Conservation (phyloP, 2,329 filamentous ascomycete genomes). For the Dendrostoma leiphaemia region DNA sequence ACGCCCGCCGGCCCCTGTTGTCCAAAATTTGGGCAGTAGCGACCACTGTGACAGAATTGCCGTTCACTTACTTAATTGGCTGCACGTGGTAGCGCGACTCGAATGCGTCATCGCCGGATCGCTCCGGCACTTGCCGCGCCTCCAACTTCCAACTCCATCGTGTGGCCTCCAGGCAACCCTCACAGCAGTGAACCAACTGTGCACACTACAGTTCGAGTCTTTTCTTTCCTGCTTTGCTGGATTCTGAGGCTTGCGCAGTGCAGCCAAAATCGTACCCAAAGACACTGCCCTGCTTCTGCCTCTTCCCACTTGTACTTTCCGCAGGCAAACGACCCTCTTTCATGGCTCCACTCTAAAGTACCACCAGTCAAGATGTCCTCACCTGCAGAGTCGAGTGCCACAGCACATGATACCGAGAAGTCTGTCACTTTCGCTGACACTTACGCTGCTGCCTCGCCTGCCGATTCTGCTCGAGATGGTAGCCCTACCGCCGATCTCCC, state of each 20-base stretch:
- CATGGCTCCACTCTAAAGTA: not conserved
- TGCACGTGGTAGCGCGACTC: not conserved
- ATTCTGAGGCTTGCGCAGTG: no score
- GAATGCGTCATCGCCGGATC: not conserved
- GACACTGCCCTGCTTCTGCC: not conserved
- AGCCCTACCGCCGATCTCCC: conserved; percentile 4
- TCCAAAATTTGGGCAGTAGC: no score
- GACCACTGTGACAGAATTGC: no score
- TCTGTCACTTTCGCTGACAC: not conserved
- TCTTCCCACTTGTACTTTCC: not conserved
- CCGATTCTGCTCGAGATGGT: conserved; percentile 1
- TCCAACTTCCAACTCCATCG: no score
- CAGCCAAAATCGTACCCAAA: not conserved
- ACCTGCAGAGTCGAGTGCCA: not conserved
- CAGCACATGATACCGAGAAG: not conserved
- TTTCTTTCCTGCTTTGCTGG: no score
- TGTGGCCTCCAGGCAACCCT: no score
- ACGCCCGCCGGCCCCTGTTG: no score
- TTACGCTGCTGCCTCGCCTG: not conserved
- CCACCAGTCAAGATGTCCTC: not conserved
- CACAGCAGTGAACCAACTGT: no score
- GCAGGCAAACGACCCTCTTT: no score
- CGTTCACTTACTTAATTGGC: not conserved
- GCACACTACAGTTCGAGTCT: no score
- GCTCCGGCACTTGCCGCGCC: not conserved